Conservation (phyloP, 2,329 filamentous ascomycete genomes). For the Ilyonectria destructans region DNA sequence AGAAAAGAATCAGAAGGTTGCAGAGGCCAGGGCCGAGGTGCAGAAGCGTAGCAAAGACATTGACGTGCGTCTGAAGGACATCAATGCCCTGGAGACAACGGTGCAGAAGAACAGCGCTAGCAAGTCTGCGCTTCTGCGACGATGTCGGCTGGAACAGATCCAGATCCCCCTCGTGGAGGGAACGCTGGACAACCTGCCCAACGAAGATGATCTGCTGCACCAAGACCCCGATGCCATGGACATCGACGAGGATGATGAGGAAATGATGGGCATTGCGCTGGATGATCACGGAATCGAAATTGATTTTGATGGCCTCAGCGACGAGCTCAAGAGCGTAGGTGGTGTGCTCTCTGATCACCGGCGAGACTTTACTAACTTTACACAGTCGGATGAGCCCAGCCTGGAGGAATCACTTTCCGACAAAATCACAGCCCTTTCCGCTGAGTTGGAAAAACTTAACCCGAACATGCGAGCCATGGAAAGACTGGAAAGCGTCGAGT, state of each 20-base stretch:
- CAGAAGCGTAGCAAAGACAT: constrained; percentile 90
- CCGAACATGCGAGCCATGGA: constrained; percentile 98
- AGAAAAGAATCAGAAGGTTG: constrained; percentile 81
- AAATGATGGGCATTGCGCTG: constrained; percentile 75
- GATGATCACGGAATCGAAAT: constrained; percentile 94
- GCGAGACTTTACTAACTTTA: constrained; percentile 47
- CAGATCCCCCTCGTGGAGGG: constrained; percentile 83
- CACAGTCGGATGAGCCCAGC: constrained; percentile 77
- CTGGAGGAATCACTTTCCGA: constrained; percentile 85
- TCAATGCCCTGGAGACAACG: constrained; percentile 85
- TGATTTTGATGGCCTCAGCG: constrained; percentile 86
- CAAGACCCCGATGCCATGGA: constrained; percentile 93
- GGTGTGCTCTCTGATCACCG: neutral
- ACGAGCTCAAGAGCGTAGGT: constrained; percentile 84
- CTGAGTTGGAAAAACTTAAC: constrained; percentile 92
- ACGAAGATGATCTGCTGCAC: constrained; percentile 85
- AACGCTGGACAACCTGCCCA: constrained; percentile 89
- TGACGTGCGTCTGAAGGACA: constrained; percentile 80
- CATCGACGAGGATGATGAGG: constrained; percentile 79
- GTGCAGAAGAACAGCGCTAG: constrained; percentile 88
- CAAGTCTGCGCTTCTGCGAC: constrained; percentile 87
- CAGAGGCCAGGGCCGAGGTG: constrained; percentile 84
- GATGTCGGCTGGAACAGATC: constrained; percentile 95
- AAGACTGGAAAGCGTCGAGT: constrained; percentile 88
- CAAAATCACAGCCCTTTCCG: constrained; percentile 80